Evolutionary conservation across 805 yeast genomes (phyloP), one percentile per base, ranked within the genome.

Genomic region (Saccharomycopsis sp.): DNA sequence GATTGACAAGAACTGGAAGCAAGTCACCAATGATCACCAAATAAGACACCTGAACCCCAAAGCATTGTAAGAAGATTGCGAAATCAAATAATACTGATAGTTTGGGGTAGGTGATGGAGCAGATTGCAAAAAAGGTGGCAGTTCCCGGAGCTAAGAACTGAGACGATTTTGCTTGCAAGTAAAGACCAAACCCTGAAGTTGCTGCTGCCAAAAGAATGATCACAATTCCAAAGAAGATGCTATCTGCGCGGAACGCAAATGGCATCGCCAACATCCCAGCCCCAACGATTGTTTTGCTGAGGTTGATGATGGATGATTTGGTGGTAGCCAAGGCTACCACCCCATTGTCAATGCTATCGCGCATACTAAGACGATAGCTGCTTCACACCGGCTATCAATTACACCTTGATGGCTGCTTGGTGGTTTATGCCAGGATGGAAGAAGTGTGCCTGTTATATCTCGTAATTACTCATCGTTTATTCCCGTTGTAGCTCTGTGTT

Each of bases 231-330:
- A 83, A 71, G 8, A 81, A 57, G 1, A 86, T 66, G 3, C 91
- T 90, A 67, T 87, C 89, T 24, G 85, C 78, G 57, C 78, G 76
- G 70, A 85, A 83, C 1, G 90, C 88, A 61, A 76, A 83, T 0
- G 94, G 91, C 73, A 87, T 80, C 14, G 91, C 89, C 23, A 87
- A 75, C 48, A 87, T 74, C 1, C 95, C 95, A 0, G 94, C 90
- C 4, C 95, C 95, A 12, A 88, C 78, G 57, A 88, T 85, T 24
- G 94, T 87, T 71, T 88, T 88, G 56, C 85, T 78, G 44, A 89
- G 74, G 69, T 84, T 86, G 55, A 87, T 74, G 16, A 81, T 72
- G 1, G 92, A 85, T 1, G 91, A 85, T 1, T 66, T 60, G 24
- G 77, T 71, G 12, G 85, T 75, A 2, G 89, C 87, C 3, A 66